Evolutionary conservation across 2,329 filamentous ascomycete genomes (phyloP).

Genomic region (Ophiostoma angusticollis): DNA sequence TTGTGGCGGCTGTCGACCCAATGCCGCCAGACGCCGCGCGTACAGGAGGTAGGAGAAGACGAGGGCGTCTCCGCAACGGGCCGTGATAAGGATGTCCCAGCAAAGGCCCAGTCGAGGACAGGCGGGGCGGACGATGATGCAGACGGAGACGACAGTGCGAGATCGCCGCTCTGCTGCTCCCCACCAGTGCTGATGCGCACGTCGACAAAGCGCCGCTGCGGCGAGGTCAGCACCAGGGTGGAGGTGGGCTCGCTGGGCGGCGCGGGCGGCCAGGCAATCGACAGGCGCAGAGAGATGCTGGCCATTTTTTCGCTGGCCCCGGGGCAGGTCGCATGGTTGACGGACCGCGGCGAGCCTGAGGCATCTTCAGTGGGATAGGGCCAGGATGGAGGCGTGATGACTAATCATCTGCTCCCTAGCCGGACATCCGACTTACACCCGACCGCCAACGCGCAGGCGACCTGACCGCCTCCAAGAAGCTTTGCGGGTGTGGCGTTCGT

Average conservation of each 20-base stretch:
- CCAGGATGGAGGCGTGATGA: no score
- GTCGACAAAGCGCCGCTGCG: conserved; percentile 45
- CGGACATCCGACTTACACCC: no score
- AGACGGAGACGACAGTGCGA: neutral
- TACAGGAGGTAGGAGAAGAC: conserved; percentile 4
- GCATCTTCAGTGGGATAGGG: no score
- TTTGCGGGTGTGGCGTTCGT: no score
- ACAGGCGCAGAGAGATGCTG: conserved; percentile 43
- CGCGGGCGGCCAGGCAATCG: conserved; percentile 45
- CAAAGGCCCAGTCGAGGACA: conserved; percentile 53
- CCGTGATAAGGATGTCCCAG: conserved; percentile 36
- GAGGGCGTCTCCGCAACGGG: conserved; percentile 16
- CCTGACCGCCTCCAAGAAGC: no score
- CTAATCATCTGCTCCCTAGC: no score
- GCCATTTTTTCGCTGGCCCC: conserved; percentile 26
- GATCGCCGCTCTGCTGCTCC: conserved; percentile 5
- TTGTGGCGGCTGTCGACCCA: conserved; percentile 43
- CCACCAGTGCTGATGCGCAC: conserved; percentile 32
- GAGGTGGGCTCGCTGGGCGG: conserved; percentile 45
- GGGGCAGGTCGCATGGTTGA: no score
- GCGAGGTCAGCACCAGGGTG: conserved; percentile 52
- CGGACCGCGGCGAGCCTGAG: no score
- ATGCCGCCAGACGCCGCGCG: conserved; percentile 39
- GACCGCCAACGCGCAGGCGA: no score
- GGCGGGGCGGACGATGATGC: neutral